Conservation (phyloP, 352 stramenopile genomes). For the Pythium scleroteichum region DNA sequence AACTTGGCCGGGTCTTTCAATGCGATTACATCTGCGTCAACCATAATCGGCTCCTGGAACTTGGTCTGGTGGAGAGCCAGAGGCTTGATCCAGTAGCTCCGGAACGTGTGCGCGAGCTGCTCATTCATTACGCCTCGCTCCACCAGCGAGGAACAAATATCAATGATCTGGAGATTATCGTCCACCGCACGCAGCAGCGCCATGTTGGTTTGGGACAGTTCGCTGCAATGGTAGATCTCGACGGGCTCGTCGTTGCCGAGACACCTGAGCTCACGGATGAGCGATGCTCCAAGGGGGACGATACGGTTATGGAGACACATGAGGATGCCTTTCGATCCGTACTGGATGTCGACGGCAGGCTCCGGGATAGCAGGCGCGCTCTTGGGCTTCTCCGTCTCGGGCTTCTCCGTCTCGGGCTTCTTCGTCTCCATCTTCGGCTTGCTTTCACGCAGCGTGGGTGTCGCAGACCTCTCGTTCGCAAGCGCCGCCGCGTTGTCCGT, state of each 20-base stretch:
- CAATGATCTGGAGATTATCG: constrained; percentile 33
- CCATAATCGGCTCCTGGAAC: constrained; percentile 33
- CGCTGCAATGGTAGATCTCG: constrained; percentile 34
- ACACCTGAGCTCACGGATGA: constrained; percentile 33
- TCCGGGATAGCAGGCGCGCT: constrained; percentile 8
- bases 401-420: not conserved
- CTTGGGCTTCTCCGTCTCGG: constrained; percentile 5
- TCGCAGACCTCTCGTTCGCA: not conserved
- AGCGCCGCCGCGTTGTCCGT: constrained; percentile 8
- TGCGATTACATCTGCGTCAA: constrained; percentile 57
- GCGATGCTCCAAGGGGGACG: constrained; percentile 34
- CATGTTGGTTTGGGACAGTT: constrained; percentile 24
- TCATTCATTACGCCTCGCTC: constrained; percentile 21
- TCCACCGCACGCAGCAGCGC: constrained; percentile 22
- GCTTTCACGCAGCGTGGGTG: constrained; percentile 19
- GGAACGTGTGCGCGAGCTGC: constrained; percentile 23
- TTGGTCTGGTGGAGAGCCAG: constrained; percentile 35
- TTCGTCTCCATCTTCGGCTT: not conserved
- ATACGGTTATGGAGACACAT: constrained; percentile 34
- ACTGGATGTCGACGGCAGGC: constrained; percentile 13
- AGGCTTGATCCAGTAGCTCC: constrained; percentile 40
- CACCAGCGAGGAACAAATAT: constrained; percentile 33
- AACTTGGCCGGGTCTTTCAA: constrained; percentile 46
- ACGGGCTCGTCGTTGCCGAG: constrained; percentile 31
- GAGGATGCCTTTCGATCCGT: constrained; percentile 32